Base-by-base conservation (phyloP, 1,139 yeast genomes). In the Geotrichum citri-aurantii region DNA sequence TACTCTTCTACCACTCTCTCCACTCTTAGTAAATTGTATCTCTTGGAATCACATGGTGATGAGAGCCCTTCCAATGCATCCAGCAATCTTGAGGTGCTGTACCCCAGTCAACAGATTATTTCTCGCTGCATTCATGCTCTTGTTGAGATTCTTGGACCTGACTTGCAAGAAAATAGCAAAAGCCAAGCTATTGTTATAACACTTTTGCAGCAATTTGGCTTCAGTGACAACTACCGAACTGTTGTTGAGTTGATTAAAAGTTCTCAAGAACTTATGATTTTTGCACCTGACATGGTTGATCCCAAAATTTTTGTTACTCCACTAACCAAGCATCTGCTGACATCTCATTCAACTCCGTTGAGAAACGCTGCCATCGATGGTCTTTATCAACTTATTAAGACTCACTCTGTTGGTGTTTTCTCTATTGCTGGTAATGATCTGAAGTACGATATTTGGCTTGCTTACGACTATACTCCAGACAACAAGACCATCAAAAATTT, bases 31-130 rank as follows among this genome's bases (percentile, higher is more conserved):
- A 72, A 71, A 19, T 67, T 86, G 1, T 79, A 79, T 66, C 63
- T 77, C 0, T 75, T 79, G 58, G 91, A 85, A 62, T 69, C 77
- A 0, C 90, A 81, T 68, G 85, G 88, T 17, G 71, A 73, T 14
- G 78, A 75, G 61, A 75, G 80, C 3, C 62, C 72, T 2, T 76
- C 79, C 0, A 72, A 77, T 0, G 71, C 80, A 12, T 72, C 79
- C 17, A 75, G 81, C 31, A 81, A 83, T 63, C 69, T 81, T 61
- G 82, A 80, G 59, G 69, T 73, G 48, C 77, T 77, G 42, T 71
- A 71, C 48, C 74, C 80, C 42, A 74, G 81, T 0, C 71, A 73
- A 48, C 65, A 68, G 1, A 74, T 75, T 1, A 68, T 81, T 27
- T 75, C 78, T 0, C 73, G 75, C 29, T 74, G 79, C n/a, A 63